Conservation (phyloP, 2,329 filamentous ascomycete species). For the Colletotrichum ledebouriae region DNA sequence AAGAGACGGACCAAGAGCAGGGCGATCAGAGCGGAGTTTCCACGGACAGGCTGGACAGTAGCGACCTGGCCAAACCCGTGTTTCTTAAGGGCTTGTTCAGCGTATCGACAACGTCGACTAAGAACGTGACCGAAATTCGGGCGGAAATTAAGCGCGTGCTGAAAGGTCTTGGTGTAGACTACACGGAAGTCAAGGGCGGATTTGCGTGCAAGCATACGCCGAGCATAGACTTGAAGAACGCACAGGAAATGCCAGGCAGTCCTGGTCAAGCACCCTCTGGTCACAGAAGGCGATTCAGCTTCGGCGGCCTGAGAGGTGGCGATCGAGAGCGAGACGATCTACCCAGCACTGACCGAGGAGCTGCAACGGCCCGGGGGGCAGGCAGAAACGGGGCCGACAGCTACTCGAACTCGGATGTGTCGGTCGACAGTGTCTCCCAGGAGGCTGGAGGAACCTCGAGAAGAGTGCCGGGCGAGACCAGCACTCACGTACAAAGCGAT, state of each 20-base stretch:
- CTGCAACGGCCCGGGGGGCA: constrained; percentile 58
- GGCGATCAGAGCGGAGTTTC: constrained; percentile 72
- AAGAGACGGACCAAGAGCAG: constrained; percentile 81
- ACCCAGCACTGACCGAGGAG: constrained; percentile 66
- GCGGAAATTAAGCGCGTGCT: constrained; percentile 92
- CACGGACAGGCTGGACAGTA: constrained; percentile 72
- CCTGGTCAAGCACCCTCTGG: constrained; percentile 64
- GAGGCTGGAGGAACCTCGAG: constrained; percentile 65
- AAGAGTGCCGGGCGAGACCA: constrained; percentile 84
- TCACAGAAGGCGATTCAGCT: constrained; percentile 85
- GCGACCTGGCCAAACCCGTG: constrained; percentile 91
- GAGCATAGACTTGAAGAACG: constrained; percentile 87
- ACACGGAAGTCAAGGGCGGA: constrained; percentile 90
- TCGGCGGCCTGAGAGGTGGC: constrained; percentile 74
- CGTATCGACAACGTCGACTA: constrained; percentile 95
- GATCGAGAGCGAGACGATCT: constrained; percentile 80
- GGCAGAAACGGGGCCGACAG: constrained; percentile 71
- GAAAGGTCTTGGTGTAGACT: constrained; percentile 89
- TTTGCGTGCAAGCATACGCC: constrained; percentile 91
- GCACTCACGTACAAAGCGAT: constrained; percentile 91
- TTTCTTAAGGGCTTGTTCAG: constrained; percentile 97
- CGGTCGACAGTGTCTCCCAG: constrained; percentile 78
- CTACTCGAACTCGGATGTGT: constrained; percentile 89
- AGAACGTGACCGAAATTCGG: constrained; percentile 87
- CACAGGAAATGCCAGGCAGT: constrained; percentile 73